Evolutionary conservation across 2,329 filamentous ascomycete species (phyloP).

Genomic region (Penicillium polonicum): DNA sequence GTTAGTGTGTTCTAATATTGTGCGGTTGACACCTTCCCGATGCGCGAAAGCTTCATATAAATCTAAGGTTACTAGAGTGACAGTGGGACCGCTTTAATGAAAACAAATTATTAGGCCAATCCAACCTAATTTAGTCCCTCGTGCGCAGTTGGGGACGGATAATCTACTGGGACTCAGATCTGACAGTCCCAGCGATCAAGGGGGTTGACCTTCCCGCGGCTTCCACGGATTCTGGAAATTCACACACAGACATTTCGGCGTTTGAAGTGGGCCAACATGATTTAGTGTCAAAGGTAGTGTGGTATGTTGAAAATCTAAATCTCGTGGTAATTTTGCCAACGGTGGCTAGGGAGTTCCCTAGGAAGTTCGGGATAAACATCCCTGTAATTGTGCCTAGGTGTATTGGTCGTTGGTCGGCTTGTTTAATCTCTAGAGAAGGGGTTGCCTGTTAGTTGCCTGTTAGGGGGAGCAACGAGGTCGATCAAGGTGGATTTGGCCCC

Average conservation of each 20-base stretch:
- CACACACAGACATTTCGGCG: conserved; percentile 1
- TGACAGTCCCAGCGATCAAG: conserved; percentile 12
- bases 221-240: conserved; percentile 8
- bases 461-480: conserved; percentile 4
- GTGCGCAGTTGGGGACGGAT: background rate
- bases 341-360: background rate
- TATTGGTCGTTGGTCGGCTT: background rate
- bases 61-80: conserved; percentile 3
- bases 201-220: conserved; percentile 5
- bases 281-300: conserved; percentile 2
- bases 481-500: background rate
- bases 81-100: background rate
- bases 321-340: background rate
- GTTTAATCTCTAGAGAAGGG: background rate
- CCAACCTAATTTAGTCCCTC: conserved; percentile 1
- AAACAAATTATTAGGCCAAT: background rate
- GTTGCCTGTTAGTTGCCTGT: background rate
- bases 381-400: background rate
- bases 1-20: background rate
- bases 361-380: background rate
- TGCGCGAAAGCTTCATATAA: background rate
- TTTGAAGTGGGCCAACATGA: conserved; percentile 5
- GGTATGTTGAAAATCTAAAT: background rate
- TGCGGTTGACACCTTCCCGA: conserved; percentile 9
- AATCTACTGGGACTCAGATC: conserved; percentile 5